Conservation (phyloP, 1,284 basidiomycete species). For the Moniliophthora roreri region DNA sequence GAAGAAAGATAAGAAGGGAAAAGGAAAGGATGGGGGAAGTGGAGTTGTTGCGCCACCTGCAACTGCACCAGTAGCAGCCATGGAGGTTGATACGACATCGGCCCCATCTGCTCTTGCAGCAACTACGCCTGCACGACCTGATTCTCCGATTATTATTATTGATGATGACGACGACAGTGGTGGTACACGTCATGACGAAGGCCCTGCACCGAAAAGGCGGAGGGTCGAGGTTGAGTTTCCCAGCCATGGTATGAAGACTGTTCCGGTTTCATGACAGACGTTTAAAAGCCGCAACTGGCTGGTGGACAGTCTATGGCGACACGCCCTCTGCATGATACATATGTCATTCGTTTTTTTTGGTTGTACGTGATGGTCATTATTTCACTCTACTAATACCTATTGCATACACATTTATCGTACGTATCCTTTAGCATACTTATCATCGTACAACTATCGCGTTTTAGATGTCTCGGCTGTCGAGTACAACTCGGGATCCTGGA, state of each 20-base stretch:
- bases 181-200: conserved; percentile 33
- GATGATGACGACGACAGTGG: conserved; percentile 53
- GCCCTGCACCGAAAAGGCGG: conserved; percentile 55
- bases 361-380: too few relatives aligned
- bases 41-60: background rate
- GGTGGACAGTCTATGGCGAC: background rate
- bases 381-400: too few relatives aligned
- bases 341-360: background rate
- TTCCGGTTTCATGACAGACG: background rate
- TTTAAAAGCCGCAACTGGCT: too few relatives aligned
- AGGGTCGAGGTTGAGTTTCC: conserved; percentile 34
- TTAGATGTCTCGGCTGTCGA: too few relatives aligned
- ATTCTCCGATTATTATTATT: conserved; percentile 48
- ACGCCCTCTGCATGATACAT: background rate
- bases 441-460: too few relatives aligned
- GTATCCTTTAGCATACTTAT: too few relatives aligned
- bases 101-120: conserved; percentile 17
- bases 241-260: background rate
- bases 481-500: too few relatives aligned
- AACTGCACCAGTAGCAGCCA: conserved; percentile 11
- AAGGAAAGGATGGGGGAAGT: conserved; percentile 30
- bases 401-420: too few relatives aligned
- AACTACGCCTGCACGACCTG: conserved; percentile 27
- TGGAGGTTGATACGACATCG: conserved; percentile 23
- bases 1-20: conserved; percentile 22